Percentiles rank a stretch among this genome's conserved stretches.
phyloP scores from a whole-genome alignment of 768 basidiomycete species.

The Cystoderma amianthinum region DNA sequence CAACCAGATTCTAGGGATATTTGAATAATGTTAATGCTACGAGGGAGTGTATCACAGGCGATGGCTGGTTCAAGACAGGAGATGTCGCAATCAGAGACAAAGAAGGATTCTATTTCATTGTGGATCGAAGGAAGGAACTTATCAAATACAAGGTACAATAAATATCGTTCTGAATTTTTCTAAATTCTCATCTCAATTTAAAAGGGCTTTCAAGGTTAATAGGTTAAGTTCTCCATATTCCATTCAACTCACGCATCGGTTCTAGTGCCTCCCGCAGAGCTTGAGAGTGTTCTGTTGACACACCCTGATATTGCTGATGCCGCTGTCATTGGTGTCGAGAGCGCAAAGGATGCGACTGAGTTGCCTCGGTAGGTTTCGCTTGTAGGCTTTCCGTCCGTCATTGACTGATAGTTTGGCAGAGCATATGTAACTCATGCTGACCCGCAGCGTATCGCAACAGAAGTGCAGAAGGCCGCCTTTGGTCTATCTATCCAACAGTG shows the following conservation, averaged over 20 bases:
- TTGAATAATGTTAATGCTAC: slow-evolving; percentile 57
- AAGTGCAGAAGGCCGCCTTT: slow-evolving; percentile 23
- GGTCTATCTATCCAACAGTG: slow-evolving; percentile 39
- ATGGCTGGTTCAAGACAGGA: slow-evolving; percentile 70
- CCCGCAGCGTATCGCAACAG: slow-evolving; percentile 9
- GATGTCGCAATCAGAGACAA: slow-evolving; percentile 50
- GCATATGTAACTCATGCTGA: slow-evolving; percentile 38
- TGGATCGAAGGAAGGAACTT: slow-evolving; percentile 53
- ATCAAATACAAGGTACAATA: slow-evolving; percentile 48
- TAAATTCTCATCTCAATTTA: background rate
- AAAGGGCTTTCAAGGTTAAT: slow-evolving; percentile 18
- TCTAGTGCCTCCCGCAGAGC: slow-evolving; percentile 68
- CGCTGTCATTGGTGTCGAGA: slow-evolving; percentile 58
- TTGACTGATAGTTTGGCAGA: slow-evolving; percentile 17
- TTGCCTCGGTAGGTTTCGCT: slow-evolving; percentile 58
- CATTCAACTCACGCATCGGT: no score
- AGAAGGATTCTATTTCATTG: slow-evolving; percentile 53
- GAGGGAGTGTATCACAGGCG: slow-evolving; percentile 40
- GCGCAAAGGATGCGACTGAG: slow-evolving; percentile 51
- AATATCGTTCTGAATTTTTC: background rate
- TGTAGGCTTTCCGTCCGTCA: no score
- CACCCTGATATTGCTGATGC: slow-evolving; percentile 56
- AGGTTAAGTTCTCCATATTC: no score
- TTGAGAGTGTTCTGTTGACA: slow-evolving; percentile 54
- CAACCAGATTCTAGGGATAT: slow-evolving; percentile 38